Conservation (phyloP, 371 early-diverging fungal genomes). For the Mucor piriformis region DNA sequence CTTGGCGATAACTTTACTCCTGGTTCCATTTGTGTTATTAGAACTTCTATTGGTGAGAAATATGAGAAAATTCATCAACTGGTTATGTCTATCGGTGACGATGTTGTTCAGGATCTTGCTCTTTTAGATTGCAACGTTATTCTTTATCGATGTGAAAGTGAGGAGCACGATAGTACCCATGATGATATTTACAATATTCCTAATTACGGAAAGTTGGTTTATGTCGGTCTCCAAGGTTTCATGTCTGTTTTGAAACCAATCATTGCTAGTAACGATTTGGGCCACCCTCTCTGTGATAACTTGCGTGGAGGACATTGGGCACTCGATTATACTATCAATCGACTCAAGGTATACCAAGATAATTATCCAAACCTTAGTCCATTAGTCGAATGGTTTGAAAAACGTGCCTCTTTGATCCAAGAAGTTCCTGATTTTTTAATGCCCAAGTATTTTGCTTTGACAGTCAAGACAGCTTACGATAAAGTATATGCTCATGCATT, state of each 20-base stretch:
- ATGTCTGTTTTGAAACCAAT: conserved; percentile 76
- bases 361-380: conserved; percentile 22
- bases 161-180: conserved; percentile 78
- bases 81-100: conserved; percentile 45
- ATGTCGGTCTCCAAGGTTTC: conserved; percentile 94
- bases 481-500: conserved; percentile 70
- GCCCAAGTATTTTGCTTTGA: conserved; percentile 92
- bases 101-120: conserved; percentile 51
- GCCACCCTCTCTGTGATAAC: conserved; percentile 90
- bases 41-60: conserved; percentile 60
- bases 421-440: conserved; percentile 79
- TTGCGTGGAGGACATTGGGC: conserved; percentile 92
- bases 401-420: conserved; percentile 70
- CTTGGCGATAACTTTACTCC: conserved; percentile 66
- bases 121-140: conserved; percentile 78
- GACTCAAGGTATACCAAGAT: conserved; percentile 64
- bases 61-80: conserved; percentile 46
- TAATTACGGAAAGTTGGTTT: conserved; percentile 75
- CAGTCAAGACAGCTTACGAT: conserved; percentile 75
- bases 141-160: conserved; percentile 82
- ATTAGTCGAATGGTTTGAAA: conserved; percentile 74
- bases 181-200: conserved; percentile 88
- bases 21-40: conserved; percentile 73
- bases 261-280: conserved; percentile 85
- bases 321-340: conserved; percentile 78